Evolutionary conservation across 2,329 filamentous ascomycete genomes (phyloP).

Genomic region (Blastomyces percursus): DNA sequence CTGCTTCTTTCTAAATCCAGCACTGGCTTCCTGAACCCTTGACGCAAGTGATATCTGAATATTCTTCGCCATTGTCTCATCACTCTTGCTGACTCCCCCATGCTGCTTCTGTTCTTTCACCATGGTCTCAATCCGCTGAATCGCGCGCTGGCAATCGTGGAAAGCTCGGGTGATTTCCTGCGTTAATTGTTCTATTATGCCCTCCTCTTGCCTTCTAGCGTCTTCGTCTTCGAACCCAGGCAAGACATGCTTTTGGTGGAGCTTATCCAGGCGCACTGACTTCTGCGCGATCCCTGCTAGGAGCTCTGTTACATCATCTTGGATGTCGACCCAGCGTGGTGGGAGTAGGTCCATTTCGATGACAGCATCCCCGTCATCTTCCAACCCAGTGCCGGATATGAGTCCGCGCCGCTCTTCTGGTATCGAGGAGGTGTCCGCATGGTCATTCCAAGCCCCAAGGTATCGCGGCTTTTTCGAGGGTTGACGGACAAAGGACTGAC

Average conservation of each 20-base stretch:
- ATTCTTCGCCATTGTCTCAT: slow-evolving; percentile 93
- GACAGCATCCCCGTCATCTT: slow-evolving; percentile 71
- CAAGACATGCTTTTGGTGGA: slow-evolving; percentile 94
- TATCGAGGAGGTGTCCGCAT: slow-evolving; percentile 48
- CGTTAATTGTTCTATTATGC: slow-evolving; percentile 80
- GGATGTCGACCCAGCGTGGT: slow-evolving; percentile 88
- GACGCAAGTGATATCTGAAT: slow-evolving; percentile 85
- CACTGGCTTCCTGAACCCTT: slow-evolving; percentile 82
- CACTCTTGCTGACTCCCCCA: slow-evolving; percentile 58
- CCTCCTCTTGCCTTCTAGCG: slow-evolving; percentile 73
- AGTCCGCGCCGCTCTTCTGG: slow-evolving; percentile 67
- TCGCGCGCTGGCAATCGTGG: slow-evolving; percentile 78
- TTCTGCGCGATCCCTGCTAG: slow-evolving; percentile 71
- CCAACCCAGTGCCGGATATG: slow-evolving; percentile 60
- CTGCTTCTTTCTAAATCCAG: slow-evolving; percentile 92
- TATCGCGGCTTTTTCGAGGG: slow-evolving; percentile 74
- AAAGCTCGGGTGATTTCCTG: slow-evolving; percentile 83
- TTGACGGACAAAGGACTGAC: slow-evolving; percentile 94
- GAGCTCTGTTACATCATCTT: slow-evolving; percentile 81
- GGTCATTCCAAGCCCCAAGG: slow-evolving; percentile 47
- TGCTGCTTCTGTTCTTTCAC: slow-evolving; percentile 66
- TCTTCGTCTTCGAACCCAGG: slow-evolving; percentile 96
- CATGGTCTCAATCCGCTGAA: slow-evolving; percentile 79
- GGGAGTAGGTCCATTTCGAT: slow-evolving; percentile 98
- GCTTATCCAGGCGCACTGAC: slow-evolving; percentile 72